These are phyloP conservation scores for Neurospora terricola DNA, from an alignment of 495 filamentous ascomycete species.

Conservation along the genomic window DNA sequence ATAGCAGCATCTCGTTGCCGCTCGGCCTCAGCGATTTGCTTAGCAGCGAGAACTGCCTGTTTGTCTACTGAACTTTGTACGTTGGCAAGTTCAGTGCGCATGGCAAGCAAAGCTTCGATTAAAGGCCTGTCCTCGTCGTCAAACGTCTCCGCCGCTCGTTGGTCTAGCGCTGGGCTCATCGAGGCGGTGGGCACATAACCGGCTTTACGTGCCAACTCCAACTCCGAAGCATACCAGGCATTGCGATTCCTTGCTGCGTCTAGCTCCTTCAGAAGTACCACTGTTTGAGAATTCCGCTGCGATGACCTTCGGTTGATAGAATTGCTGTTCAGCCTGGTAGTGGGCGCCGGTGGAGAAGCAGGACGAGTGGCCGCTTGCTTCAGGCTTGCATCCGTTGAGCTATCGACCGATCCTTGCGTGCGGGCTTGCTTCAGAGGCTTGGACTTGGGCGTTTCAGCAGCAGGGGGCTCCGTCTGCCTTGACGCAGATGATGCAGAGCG, in stretches of 20 bases:
- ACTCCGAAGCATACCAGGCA: slow-evolving; percentile 93
- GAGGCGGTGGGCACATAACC: slow-evolving; percentile 72
- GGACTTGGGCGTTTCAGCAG: slow-evolving; percentile 20
- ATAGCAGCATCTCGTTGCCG: slow-evolving; percentile 87
- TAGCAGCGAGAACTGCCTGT: slow-evolving; percentile 74
- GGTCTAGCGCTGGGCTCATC: slow-evolving; percentile 65
- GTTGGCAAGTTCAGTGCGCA: slow-evolving; percentile 73
- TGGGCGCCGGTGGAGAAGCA: slow-evolving; percentile 41
- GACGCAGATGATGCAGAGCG: not conserved
- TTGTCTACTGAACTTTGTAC: slow-evolving; percentile 81
- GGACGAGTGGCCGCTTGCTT: slow-evolving; percentile 32
- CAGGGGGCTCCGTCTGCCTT: slow-evolving; percentile 14
- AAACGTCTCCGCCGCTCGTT: slow-evolving; percentile 63
- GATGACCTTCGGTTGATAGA: slow-evolving; percentile 39
- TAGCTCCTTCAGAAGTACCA: slow-evolving; percentile 67
- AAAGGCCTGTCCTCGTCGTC: slow-evolving; percentile 85
- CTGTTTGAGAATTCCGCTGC: slow-evolving; percentile 46
- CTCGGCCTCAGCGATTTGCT: slow-evolving; percentile 84
- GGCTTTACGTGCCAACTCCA: slow-evolving; percentile 78
- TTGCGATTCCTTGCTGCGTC: slow-evolving; percentile 74
- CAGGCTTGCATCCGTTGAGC: slow-evolving; percentile 33
- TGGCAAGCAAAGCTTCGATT: slow-evolving; percentile 83
- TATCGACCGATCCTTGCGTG: slow-evolving; percentile 41
- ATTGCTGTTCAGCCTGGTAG: slow-evolving; percentile 39
- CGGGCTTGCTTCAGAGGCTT: slow-evolving; percentile 28